Base-by-base conservation (phyloP, 208 protist genomes). In the Trypanosoma mega region DNA sequence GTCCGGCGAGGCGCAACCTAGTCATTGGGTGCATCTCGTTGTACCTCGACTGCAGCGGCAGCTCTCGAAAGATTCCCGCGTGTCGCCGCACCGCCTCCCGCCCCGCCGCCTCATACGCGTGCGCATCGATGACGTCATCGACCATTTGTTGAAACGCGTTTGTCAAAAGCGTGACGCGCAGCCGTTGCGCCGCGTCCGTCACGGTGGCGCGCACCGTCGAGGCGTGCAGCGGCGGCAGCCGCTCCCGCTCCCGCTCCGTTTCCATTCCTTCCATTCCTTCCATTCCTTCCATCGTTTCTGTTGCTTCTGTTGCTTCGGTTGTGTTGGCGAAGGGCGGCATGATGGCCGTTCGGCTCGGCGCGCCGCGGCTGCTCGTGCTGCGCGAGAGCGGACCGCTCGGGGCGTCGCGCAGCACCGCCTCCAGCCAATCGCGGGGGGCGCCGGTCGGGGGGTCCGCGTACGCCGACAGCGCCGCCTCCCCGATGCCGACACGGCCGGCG, bases 21-120 rank as follows among this genome's bases (percentile, higher is more conserved):
- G 16, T 30, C 11, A 68, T 21, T 18, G 63, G 63, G 23, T 68
- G 63, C 63, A 68, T 68, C 37, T 68, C 63, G 39, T 68, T 29
- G 23, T 61, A 68, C 16, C 63, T 39, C 30, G 63, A 68, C 44
- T 61, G 63, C n/a, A 68, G 27, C 6, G 51, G 33, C 33, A 68
- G 53, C 30, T 68, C 63, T 18, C 51, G 16, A 51, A 68, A 68
- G 6, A 68, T 61, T 18, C 34, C 8, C 30, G 44, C 63, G 18
- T 68, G 63, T 23, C 63, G 51, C 16, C 52, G 6, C 6, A 68
- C n/a, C 20, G 27, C 23, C 23, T 34, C 31, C 9, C 24, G 51
- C 23, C 61, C 63, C 11, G 36, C 44, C 8, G 14, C 26, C 24
- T 31, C 29, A 36, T 61, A 61, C 14, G 21, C 21, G 26, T 61